Percentiles rank a stretch among this genome's conserved stretches.
These are phyloP conservation scores for Kuraishia molischiana DNA, from an alignment of 805 yeast species.

Conservation along the genomic window DNA sequence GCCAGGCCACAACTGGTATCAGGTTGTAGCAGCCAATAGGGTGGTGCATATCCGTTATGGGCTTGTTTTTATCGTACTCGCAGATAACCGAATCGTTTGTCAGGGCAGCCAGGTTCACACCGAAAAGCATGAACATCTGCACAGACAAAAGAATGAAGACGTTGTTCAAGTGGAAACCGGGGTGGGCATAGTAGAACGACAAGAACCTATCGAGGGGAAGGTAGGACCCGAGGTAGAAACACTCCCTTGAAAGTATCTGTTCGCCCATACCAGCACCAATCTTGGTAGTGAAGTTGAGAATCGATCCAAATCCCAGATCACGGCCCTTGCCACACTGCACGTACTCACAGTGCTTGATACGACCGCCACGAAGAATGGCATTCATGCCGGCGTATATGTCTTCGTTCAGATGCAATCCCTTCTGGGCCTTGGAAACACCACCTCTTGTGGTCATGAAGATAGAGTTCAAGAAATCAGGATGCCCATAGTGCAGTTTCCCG, in stretches of 20 bases:
- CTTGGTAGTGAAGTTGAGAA: constrained; percentile 72
- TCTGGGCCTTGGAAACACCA: constrained; percentile 80
- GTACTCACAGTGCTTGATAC: constrained; percentile 76
- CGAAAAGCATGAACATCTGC: constrained; percentile 47
- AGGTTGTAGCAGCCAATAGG: constrained; percentile 70
- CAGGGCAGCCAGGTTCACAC: constrained; percentile 53
- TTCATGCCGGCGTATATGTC: constrained; percentile 85
- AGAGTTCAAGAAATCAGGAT: constrained; percentile 72
- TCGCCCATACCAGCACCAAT: constrained; percentile 92
- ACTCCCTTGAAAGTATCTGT: constrained; percentile 75
- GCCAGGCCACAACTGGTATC: constrained; percentile 65
- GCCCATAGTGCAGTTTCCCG: constrained; percentile 80
- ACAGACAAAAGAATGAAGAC: constrained; percentile 64
- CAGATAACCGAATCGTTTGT: constrained; percentile 55
- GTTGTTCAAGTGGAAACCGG: constrained; percentile 78
- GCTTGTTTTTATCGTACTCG: constrained; percentile 44
- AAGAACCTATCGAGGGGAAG: constrained; percentile 70
- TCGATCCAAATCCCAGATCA: constrained; percentile 78
- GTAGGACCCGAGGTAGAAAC: constrained; percentile 69
- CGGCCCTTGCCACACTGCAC: constrained; percentile 83
- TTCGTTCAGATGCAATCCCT: constrained; percentile 74
- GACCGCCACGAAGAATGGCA: constrained; percentile 71
- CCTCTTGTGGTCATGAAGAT: constrained; percentile 79
- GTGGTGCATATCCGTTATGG: constrained; percentile 48
- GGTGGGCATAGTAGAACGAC: constrained; percentile 78